phyloP scores from a whole-genome alignment of 331 rosid species.

The Phaseolus coccineus region DNA sequence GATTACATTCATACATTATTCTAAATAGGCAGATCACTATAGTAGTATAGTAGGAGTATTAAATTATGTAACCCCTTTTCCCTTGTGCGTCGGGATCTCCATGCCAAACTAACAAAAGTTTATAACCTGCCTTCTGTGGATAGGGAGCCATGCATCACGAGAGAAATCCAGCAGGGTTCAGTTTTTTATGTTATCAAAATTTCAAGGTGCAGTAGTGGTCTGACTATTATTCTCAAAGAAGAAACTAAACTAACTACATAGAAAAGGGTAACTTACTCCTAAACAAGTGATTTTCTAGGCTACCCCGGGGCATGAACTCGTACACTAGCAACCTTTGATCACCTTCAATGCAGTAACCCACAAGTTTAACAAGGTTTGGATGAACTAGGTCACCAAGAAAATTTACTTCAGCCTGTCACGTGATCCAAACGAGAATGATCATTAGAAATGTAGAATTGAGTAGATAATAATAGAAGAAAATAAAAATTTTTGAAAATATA shows the following conservation, averaged over 20 bases:
- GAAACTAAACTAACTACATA: not conserved
- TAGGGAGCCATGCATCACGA: constrained; percentile 22
- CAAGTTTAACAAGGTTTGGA: constrained; percentile 84
- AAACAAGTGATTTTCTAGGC: constrained; percentile 87
- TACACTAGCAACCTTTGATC: constrained; percentile 91
- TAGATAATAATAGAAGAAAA: constrained; percentile 3
- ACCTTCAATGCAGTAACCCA: constrained; percentile 96
- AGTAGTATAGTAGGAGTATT: not conserved
- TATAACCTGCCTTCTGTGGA: not conserved
- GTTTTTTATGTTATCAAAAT: constrained; percentile 8
- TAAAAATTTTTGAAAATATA: not conserved
- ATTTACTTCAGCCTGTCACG: constrained; percentile 87
- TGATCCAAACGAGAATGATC: constrained; percentile 21
- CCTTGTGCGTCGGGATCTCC: not conserved
- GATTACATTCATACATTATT: constrained; percentile 10
- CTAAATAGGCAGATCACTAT: not conserved
- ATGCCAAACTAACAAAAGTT: not conserved
- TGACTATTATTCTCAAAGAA: constrained; percentile 17
- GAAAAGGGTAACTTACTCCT: constrained; percentile 69
- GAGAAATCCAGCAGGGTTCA: not conserved
- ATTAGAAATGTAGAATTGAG: constrained; percentile 20
- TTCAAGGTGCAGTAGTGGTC: constrained; percentile 9
- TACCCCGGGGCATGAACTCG: constrained; percentile 95
- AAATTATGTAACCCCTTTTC: not conserved
- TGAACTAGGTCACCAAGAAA: constrained; percentile 92